phyloP scores from a whole-genome alignment of 2,329 filamentous ascomycete species.

The Aspergillus tubingensis region DNA sequence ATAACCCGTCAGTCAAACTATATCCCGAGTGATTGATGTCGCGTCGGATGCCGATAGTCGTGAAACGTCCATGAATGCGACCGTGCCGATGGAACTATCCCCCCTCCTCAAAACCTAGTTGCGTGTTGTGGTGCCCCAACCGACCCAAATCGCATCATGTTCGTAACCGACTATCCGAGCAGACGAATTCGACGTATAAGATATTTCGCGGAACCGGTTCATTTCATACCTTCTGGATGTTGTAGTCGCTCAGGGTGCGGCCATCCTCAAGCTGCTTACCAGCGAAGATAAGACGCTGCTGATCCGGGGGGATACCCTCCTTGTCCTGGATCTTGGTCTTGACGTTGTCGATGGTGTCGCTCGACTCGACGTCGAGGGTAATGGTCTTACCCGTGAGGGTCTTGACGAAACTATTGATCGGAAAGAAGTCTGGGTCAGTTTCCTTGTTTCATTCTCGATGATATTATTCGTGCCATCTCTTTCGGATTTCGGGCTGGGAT shows the following conservation, averaged over 20 bases:
- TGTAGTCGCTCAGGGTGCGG: conserved; percentile 95
- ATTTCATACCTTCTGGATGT: conserved; percentile 89
- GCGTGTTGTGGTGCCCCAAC: neutral
- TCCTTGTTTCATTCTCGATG: conserved; percentile 9
- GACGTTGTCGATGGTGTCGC: conserved; percentile 99
- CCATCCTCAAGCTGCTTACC: conserved; percentile 99
- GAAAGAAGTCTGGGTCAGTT: conserved; percentile 26
- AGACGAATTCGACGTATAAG: conserved; percentile 6
- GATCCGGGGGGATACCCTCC: conserved; percentile 97
- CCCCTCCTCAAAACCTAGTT: neutral
- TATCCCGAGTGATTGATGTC: conserved; percentile 1
- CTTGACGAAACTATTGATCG: conserved; percentile 86
- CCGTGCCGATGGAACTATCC: neutral
- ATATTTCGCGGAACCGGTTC: conserved; percentile 12
- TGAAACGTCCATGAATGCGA: neutral
- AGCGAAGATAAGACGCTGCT: conserved; percentile 98
- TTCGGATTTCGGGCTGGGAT: conserved; percentile 1
- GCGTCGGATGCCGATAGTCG: neutral
- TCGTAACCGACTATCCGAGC: conserved; percentile 1
- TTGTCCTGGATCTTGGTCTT: conserved; percentile 99
- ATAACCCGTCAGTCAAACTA: conserved; percentile 34
- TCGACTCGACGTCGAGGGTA: conserved; percentile 98
- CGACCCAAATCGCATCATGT: neutral
- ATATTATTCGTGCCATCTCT: neutral
- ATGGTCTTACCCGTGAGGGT: conserved; percentile 99